These are phyloP conservation scores for Debaryomyces sp. DNA, from an alignment of 1,139 yeast genomes.

Conservation along the genomic window DNA sequence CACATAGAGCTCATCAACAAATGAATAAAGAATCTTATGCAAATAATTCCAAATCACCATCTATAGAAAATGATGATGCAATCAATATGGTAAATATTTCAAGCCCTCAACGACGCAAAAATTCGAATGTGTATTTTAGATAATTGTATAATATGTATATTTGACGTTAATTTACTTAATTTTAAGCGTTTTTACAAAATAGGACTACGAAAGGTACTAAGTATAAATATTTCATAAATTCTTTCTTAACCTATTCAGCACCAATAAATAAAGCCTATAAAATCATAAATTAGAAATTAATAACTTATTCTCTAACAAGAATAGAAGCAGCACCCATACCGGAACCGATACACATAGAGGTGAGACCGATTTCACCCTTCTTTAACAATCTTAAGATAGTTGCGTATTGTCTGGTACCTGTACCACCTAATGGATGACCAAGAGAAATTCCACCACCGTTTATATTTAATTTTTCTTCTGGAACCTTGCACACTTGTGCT, in stretches of 20 bases:
- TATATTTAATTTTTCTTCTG: slow-evolving; percentile 75
- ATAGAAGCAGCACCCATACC: slow-evolving; percentile 98
- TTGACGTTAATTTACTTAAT: neutral
- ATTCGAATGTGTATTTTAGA: slow-evolving; percentile 36
- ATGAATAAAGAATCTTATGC: slow-evolving; percentile 6
- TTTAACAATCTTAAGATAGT: slow-evolving; percentile 81
- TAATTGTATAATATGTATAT: slow-evolving; percentile 12
- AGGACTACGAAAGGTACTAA: neutral
- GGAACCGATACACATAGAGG: slow-evolving; percentile 96
- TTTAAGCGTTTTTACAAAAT: no score
- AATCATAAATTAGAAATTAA: neutral
- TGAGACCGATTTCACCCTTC: slow-evolving; percentile 82
- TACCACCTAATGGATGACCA: slow-evolving; percentile 95
- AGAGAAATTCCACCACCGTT: slow-evolving; percentile 96
- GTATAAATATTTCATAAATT: neutral
- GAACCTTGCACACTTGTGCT: slow-evolving; percentile 65
- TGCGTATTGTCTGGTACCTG: slow-evolving; percentile 94
- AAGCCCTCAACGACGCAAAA: slow-evolving; percentile 20
- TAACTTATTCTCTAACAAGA: slow-evolving; percentile 65
- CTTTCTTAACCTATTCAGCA: neutral
- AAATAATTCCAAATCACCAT: neutral
- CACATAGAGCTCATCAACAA: slow-evolving; percentile 58
- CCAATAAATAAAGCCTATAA: slow-evolving; percentile 1
- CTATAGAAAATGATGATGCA: neutral
- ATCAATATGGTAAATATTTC: neutral